Base-by-base conservation (phyloP, 2,329 filamentous ascomycete species). In the Calcarisporium arbuscula region DNA sequence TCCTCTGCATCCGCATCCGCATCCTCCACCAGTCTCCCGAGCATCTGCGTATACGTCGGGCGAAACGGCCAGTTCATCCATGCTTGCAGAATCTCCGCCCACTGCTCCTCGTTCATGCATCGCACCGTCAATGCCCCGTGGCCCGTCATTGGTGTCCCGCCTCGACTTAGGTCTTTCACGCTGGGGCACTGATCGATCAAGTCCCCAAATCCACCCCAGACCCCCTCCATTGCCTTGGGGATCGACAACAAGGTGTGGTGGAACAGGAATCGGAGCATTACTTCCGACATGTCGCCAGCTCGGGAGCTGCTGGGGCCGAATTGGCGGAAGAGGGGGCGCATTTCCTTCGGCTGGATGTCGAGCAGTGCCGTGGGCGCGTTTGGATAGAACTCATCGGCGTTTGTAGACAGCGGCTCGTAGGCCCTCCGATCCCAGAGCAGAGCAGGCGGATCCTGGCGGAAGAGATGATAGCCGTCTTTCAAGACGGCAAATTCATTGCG, bases 341-440 rank as follows among this genome's bases (percentile, higher is more conserved):
- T 58, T 4, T 64, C 52, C 44, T 70, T 69, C 4, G 85, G 83
- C 44, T 80, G 73, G 39, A 86, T 64, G 53, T 88, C 83, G 12
- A 88, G 53, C 4, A 90, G 71, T 9, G 65, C 60, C 36, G 76
- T 64, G 6, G 67, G 61, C 8, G 67, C 57, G 17, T 70, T 64
- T 2, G 85, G 86, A 53, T 70, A 85, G 48, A 86, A 81, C 44
- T 94, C 88, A 1, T 70, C 50, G 0, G 57, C 33, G 5, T 64
- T 40, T 4, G 75, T 70, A 17, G 64, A 56, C 12, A 95, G 64
- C 0, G 86, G 83, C 48, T 94, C 85, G 48, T 76, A 78, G 3
- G 65, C 60, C 12, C 88, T 77, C 2, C 72, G 68, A 55, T 94
- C 86, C 77, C 80, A 89, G 18, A 67, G 48, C 4, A 90, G 56